These are phyloP conservation scores for Plasmodium vivax DNA, from an alignment of 169 alveolate genomes.

Conservation along the genomic window DNA sequence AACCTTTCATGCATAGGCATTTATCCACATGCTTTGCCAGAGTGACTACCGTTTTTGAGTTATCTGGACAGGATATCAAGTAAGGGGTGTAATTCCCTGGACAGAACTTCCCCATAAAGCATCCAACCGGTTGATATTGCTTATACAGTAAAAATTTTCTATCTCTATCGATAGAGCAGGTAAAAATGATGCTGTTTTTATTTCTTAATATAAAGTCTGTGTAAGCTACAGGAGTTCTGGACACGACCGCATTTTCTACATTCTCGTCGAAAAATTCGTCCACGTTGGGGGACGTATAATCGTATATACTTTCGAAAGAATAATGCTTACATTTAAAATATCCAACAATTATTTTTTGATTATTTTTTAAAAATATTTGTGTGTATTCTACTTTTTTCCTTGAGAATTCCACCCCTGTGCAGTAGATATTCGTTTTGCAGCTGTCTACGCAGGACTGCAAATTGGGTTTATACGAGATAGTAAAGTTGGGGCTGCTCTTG, in stretches of 20 bases:
- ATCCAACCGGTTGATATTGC: slow-evolving; percentile 19
- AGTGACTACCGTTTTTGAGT: slow-evolving; percentile 77
- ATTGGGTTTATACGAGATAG: slow-evolving; percentile 63
- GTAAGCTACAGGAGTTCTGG: slow-evolving; percentile 13
- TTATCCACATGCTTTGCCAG: slow-evolving; percentile 71
- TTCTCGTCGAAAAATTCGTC: slow-evolving; percentile 21
- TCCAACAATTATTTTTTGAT: slow-evolving; percentile 59
- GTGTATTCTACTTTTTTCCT: slow-evolving; percentile 36
- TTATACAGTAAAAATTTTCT: slow-evolving; percentile 60
- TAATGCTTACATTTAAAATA: slow-evolving; percentile 71
- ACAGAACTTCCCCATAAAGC: slow-evolving; percentile 63
- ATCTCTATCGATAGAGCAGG: slow-evolving; percentile 53
- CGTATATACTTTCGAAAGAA: slow-evolving; percentile 42
- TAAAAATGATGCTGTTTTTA: slow-evolving; percentile 33
- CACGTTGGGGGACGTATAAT: slow-evolving; percentile 21
- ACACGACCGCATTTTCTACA: slow-evolving; percentile 14
- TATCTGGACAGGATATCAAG: slow-evolving; percentile 77
- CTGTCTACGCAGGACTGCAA: slow-evolving; percentile 75
- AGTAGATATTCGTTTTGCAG: slow-evolving; percentile 80
- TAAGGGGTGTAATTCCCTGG: slow-evolving; percentile 80
- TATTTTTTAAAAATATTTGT: slow-evolving; percentile 55
- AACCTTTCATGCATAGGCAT: slow-evolving; percentile 83
- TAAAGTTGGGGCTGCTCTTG: slow-evolving; percentile 39
- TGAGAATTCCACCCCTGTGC: slow-evolving; percentile 75
- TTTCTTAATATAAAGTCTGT: slow-evolving; percentile 45